Conservation (phyloP, 176 grass and related monocot genomes). For the Aegilops umbellulata region DNA sequence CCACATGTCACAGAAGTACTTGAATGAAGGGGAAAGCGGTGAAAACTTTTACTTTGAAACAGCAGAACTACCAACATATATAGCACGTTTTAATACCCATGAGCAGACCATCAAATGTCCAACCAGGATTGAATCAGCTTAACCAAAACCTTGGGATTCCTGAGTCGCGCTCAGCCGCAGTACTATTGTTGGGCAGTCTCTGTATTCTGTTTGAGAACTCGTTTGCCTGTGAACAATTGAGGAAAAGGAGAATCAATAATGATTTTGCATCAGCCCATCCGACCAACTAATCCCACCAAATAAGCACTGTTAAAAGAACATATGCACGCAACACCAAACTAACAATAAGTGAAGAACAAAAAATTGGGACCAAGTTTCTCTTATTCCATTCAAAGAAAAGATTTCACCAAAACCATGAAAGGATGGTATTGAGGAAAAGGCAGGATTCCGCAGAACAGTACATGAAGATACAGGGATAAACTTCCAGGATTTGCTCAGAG, state of each 20-base stretch:
- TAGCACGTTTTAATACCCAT: slow-evolving; percentile 8
- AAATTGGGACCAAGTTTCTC: slow-evolving; percentile 6
- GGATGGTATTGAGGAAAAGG: not conserved
- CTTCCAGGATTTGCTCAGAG: not conserved
- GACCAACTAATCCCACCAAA: slow-evolving; percentile 7
- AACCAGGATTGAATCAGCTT: slow-evolving; percentile 41
- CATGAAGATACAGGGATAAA: not conserved
- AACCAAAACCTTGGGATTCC: slow-evolving; percentile 74
- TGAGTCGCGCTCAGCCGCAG: slow-evolving; percentile 50
- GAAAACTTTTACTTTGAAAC: not conserved
- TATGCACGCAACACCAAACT: not conserved
- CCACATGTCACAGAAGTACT: not conserved
- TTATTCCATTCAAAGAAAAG: not conserved
- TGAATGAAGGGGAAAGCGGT: not conserved
- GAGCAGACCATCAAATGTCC: slow-evolving; percentile 21
- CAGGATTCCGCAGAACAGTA: slow-evolving; percentile 15
- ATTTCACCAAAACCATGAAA: not conserved
- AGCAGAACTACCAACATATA: not conserved
- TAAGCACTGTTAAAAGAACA: slow-evolving; percentile 27
- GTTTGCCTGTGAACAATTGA: slow-evolving; percentile 52
- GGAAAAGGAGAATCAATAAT: slow-evolving; percentile 2
- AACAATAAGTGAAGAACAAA: not conserved
- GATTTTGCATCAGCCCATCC: not conserved
- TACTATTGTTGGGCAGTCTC: slow-evolving; percentile 66
- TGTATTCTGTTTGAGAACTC: slow-evolving; percentile 95